A percentile compares a stretch with the other conserved stretches of the same genome.
Evolutionary conservation across 2,329 filamentous ascomycete genomes (phyloP).

Genomic region (Sarocladium brachiariae): DNA sequence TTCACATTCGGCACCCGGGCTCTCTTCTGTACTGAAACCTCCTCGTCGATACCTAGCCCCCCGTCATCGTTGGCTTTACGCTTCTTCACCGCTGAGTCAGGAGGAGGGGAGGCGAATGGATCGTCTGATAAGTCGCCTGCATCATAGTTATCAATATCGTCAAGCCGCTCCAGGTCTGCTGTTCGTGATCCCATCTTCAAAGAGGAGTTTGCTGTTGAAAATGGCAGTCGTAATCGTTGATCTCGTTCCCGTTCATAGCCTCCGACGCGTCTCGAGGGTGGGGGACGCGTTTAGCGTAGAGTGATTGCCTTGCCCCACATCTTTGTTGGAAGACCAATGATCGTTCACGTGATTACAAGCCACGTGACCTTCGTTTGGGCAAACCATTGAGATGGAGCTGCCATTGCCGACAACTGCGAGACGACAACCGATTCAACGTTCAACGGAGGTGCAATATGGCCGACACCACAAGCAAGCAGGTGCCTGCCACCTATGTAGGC

Average conservation of each 20-base stretch:
- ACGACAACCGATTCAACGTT: conserved; percentile 11
- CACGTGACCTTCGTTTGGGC: conserved; percentile 4
- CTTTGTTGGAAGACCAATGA: no score
- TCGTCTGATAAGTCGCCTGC: conserved; percentile 45
- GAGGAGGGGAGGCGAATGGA: conserved; percentile 41
- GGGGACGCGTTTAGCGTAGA: conserved; percentile 9
- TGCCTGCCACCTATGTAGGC: conserved; percentile 27
- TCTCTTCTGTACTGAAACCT: conserved; percentile 75
- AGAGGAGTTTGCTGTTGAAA: background rate
- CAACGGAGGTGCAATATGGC: conserved; percentile 25
- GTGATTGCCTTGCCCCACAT: background rate
- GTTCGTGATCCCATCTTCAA: background rate
- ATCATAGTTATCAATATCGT: conserved; percentile 73
- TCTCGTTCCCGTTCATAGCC: background rate
- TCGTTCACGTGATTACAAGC: conserved; percentile 1
- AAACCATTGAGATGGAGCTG: conserved; percentile 1
- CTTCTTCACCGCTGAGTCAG: conserved; percentile 36
- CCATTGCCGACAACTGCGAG: background rate
- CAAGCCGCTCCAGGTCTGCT: conserved; percentile 27
- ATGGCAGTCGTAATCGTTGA: background rate
- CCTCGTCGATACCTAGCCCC: conserved; percentile 74
- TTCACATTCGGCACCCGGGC: conserved; percentile 68
- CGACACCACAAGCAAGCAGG: conserved; percentile 31
- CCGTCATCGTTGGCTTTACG: conserved; percentile 39
- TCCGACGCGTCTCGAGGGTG: conserved; percentile 11